Evolutionary conservation across 441 rosid genomes (phyloP), one percentile per base, ranked within the genome.

Genomic region (Pelargonium fulgidum): DNA sequence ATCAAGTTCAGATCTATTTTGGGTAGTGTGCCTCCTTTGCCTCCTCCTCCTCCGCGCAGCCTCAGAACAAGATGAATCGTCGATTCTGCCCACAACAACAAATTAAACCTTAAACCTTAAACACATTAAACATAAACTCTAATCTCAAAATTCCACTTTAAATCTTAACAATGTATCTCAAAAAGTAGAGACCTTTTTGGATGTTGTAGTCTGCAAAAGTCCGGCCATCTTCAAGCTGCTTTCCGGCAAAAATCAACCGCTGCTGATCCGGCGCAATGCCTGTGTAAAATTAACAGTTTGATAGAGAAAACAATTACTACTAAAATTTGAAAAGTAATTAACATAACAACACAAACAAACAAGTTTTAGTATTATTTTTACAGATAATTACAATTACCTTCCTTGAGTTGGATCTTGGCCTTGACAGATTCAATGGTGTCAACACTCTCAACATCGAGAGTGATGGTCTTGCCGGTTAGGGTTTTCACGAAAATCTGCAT

Each of bases 1-100:
- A 86, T 86, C 76, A 86, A 58, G 29, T 7, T 17, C 0, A 22
- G 24, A 19, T 58, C 63, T 17, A 58, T 19, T 14, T 1, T 48
- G 4, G 39, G 39, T 33, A 33, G 39, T 33, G 39, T 0, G 7
- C 39, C 39, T 3, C 6, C 39, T 33, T 33, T 33, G 39, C 39
- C 39, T 33, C 39, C n/a, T n/a, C 56, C 16, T 58, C 63, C 63
- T 17, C 63, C 63, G 10, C 26, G 29, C 9, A 58, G 63, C 63
- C 56, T 50, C 56, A 50, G 56, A 12, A 50, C 56, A 3, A 50
- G 6, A 50, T 13, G 17, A 26, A 26, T 26, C 33, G 33, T 26
- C 33, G 33, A 26, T 26, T 26, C 33, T 26, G 33, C 33, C 33
- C 33, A 26, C 33, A 26, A 26, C 33, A 26, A 26, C 33, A 26